phyloP scores from a whole-genome alignment of 805 yeast genomes.

The Lachancea sp. region DNA sequence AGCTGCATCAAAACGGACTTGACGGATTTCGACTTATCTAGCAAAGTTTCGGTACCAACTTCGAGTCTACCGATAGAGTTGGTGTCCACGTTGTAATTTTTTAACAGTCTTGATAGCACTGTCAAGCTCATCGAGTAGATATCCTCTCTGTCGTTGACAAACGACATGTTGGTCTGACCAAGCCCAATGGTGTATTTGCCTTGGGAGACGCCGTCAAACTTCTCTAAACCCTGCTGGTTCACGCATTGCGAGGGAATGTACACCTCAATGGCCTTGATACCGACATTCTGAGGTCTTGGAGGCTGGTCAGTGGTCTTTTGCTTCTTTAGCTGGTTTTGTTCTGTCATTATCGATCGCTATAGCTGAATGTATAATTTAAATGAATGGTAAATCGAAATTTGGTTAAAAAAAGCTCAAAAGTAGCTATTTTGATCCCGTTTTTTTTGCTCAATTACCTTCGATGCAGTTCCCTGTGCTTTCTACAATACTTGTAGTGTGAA shows the following conservation, averaged over 20 bases:
- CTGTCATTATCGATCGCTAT: no score
- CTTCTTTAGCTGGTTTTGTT: conserved; percentile 21
- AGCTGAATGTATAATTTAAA: no score
- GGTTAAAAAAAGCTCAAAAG: no score
- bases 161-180: conserved; percentile 97
- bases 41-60: conserved; percentile 95
- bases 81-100: conserved; percentile 78
- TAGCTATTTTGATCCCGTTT: not conserved
- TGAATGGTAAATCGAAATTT: no score
- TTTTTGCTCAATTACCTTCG: not conserved
- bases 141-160: conserved; percentile 95
- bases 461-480: not conserved
- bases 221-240: conserved; percentile 82
- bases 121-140: conserved; percentile 92
- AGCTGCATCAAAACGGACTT: conserved; percentile 94
- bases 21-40: conserved; percentile 95
- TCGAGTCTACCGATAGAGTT: conserved; percentile 85
- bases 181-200: conserved; percentile 98
- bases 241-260: conserved; percentile 80
- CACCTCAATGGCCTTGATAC: conserved; percentile 93
- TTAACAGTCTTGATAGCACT: conserved; percentile 68
- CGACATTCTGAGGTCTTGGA: conserved; percentile 69
- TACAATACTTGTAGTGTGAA: not conserved
- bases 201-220: conserved; percentile 73
- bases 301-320: conserved; percentile 25